Base-by-base conservation (phyloP, 164 flowering plant genomes). In the Dillenia turbinata region DNA sequence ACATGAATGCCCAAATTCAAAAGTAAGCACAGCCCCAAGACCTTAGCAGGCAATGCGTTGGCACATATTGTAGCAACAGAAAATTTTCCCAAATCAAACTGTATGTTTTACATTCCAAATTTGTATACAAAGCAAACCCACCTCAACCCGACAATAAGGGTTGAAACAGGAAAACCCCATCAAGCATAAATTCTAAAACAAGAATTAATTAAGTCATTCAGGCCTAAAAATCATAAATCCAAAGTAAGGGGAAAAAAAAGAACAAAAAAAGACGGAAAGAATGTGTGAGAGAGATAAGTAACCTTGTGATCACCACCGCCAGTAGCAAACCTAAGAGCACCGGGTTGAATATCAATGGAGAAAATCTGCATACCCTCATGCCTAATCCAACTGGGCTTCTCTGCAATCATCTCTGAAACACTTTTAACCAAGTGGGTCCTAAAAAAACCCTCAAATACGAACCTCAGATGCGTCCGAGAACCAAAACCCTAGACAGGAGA, bases 271-370 rank as follows among this genome's bases (percentile, higher is more conserved):
- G 5, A 33, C 7, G 6, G 6, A 2, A 26, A 33, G 40, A 33
- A 6, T 4, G 40, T 5, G 7, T 4, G 40, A 33, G 60, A 55
- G 57, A n/a, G 56, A 55, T 33, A 22, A 0, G 13, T 11, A 66
- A 88, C 98, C 97, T 93, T 94, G 66, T 91, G 97, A 74, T 94
- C 98, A 62, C 98, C 98, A 48, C 98, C 98, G 43, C 97, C 97
- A 70, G 98, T 90, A 15, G 97, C 97, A 75, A 94, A 85, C 81
- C 98, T 77, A 56, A 79, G 84, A 0, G 89, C 93, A 69, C 96
- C 96, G 46, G 98, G 97, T 69, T 92, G 96, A 68, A 91, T 81
- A 77, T 91, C 96, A 75, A 89, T 75, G 61, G 96, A 87, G 83
- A 91, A 91, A 58, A 91, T 87, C 74, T 89, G 97, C 90, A 88